These are phyloP conservation scores for Grosmannia huntii DNA, from an alignment of 2,329 filamentous ascomycete genomes.

Conservation along the genomic window DNA sequence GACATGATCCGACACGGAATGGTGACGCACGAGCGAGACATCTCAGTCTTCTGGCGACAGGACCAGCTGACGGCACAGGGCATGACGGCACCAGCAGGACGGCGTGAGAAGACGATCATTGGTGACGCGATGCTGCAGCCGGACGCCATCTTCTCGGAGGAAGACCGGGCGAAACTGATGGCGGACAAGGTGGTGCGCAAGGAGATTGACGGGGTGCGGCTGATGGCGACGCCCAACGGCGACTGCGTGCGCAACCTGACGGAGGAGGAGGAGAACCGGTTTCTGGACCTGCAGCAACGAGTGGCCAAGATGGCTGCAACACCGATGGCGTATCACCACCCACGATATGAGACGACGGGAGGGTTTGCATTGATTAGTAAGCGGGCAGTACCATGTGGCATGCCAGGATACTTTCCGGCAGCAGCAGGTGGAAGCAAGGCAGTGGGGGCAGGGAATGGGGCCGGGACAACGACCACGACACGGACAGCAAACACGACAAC, in stretches of 20 bases:
- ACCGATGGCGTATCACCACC: constrained; percentile 42
- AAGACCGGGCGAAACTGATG: constrained; percentile 43
- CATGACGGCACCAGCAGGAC: background rate
- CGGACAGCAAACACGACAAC: background rate
- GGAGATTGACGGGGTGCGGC: constrained; percentile 49
- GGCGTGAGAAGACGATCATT: constrained; percentile 1
- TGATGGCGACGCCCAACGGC: constrained; percentile 63
- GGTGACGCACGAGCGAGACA: constrained; percentile 3
- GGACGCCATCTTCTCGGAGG: constrained; percentile 35
- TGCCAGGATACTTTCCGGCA: constrained; percentile 47
- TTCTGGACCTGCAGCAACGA: constrained; percentile 52
- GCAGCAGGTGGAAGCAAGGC: constrained; percentile 24
- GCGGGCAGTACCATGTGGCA: constrained; percentile 50
- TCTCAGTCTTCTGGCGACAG: background rate
- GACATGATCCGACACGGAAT: constrained; percentile 10
- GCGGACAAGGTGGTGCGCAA: constrained; percentile 48
- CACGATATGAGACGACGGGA: constrained; percentile 39
- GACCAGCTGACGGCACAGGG: background rate
- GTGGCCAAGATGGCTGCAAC: constrained; percentile 36
- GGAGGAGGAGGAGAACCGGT: constrained; percentile 55
- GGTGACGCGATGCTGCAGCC: constrained; percentile 17
- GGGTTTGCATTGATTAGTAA: constrained; percentile 53
- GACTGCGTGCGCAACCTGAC: constrained; percentile 63
- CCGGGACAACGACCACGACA: no score
- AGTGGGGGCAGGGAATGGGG: constrained; percentile 10